phyloP scores from a whole-genome alignment of 169 alveolate species.

The Ichthyophthirius multifiliis region DNA sequence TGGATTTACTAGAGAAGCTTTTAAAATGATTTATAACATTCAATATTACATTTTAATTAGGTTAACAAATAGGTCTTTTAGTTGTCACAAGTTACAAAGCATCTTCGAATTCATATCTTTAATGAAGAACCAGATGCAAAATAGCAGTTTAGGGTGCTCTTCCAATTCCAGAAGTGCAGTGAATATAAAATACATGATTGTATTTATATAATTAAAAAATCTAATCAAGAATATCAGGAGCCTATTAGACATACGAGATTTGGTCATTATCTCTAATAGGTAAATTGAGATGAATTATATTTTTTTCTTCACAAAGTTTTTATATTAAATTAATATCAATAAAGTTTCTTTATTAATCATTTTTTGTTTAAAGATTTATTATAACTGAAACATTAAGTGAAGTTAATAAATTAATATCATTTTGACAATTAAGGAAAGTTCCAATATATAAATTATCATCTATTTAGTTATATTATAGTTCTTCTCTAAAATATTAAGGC shows the following conservation, averaged over 20 bases:
- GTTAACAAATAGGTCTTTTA: no score
- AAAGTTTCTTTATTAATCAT: conserved; percentile 46
- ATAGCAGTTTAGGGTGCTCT: conserved; percentile 54
- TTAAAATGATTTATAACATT: no score
- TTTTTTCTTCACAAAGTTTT: conserved; percentile 30
- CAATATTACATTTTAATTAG: no score
- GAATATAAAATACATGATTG: conserved; percentile 56
- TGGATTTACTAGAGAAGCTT: no score
- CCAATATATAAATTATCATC: conserved; percentile 53
- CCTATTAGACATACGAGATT: conserved; percentile 28
- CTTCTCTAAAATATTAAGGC: not conserved
- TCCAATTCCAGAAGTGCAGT: conserved; percentile 66
- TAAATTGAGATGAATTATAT: conserved; percentile 42
- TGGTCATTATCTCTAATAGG: conserved; percentile 55
- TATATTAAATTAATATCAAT: conserved; percentile 33
- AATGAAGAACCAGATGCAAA: conserved; percentile 45
- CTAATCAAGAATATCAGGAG: conserved; percentile 45
- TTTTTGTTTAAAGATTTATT: conserved; percentile 50
- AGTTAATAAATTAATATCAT: conserved; percentile 36
- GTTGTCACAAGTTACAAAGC: no score
- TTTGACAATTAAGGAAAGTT: conserved; percentile 46
- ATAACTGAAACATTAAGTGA: conserved; percentile 34
- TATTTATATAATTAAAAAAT: conserved; percentile 41
- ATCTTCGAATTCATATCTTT: no score
- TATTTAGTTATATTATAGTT: not conserved